Evolutionary conservation across 1,284 basidiomycete genomes (phyloP).

Genomic region (Melampsora americana): DNA sequence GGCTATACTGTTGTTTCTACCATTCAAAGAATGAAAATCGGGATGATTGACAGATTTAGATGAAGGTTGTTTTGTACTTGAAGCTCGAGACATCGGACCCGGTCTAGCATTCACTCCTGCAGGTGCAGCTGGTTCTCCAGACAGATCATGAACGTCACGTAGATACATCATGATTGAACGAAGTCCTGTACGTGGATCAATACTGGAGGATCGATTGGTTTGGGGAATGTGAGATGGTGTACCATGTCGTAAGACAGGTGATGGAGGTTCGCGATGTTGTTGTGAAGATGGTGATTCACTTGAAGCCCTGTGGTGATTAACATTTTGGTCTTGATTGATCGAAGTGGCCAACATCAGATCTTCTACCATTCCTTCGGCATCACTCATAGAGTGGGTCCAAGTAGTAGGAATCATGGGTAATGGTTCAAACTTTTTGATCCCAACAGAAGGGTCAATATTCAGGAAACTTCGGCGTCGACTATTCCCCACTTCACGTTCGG

Average conservation of each 20-base stretch:
- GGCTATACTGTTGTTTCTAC: too few species aligned
- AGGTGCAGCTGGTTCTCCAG: slow-evolving; percentile 15
- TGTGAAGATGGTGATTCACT: too few species aligned
- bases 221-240: too few species aligned
- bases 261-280: too few species aligned
- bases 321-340: too few species aligned
- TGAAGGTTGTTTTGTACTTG: slow-evolving; percentile 13
- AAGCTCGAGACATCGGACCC: slow-evolving; percentile 17
- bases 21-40: too few species aligned
- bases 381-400: slow-evolving; percentile 1
- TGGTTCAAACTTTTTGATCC: not conserved
- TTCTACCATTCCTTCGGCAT: not conserved
- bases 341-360: too few species aligned
- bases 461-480: slow-evolving; percentile 29
- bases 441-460: slow-evolving; percentile 7
- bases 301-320: too few species aligned
- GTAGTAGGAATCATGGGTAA: too few species aligned
- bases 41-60: slow-evolving; percentile 6
- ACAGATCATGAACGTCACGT: slow-evolving; percentile 43
- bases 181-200: slow-evolving; percentile 1
- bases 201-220: not conserved
- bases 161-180: slow-evolving; percentile 43
- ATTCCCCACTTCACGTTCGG: too few species aligned
- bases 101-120: slow-evolving; percentile 3
- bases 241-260: too few species aligned